These are phyloP conservation scores for Penicillium sp. DNA, from an alignment of 2,329 filamentous ascomycete genomes.

Conservation along the genomic window DNA sequence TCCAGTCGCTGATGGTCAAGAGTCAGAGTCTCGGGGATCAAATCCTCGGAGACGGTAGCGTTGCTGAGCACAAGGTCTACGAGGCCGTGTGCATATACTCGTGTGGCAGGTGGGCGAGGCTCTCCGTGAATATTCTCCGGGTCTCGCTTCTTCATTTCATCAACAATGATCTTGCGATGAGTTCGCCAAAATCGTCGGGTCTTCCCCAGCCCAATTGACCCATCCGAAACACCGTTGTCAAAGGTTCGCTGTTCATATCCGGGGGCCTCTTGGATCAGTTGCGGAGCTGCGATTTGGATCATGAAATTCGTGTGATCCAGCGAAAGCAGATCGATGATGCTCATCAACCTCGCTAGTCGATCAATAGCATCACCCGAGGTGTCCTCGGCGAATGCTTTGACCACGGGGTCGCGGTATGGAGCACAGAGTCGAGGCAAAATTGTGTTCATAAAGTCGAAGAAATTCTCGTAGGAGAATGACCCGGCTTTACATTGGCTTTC, in stretches of 20 bases:
- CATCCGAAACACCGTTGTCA: constrained; percentile 50
- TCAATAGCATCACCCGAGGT: constrained; percentile 55
- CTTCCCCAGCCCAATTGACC: constrained; percentile 49
- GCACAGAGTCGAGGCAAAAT: constrained; percentile 62
- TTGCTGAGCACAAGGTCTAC: constrained; percentile 56
- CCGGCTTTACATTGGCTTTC: constrained; percentile 56
- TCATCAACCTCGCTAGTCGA: constrained; percentile 59
- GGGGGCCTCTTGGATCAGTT: constrained; percentile 57
- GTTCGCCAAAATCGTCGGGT: constrained; percentile 54
- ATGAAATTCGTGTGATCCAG: constrained; percentile 64
- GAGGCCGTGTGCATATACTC: constrained; percentile 57
- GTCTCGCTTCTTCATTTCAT: constrained; percentile 50
- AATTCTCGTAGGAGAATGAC: constrained; percentile 59
- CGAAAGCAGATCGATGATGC: constrained; percentile 58
- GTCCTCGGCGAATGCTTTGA: constrained; percentile 53
- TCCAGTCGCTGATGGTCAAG: constrained; percentile 54
- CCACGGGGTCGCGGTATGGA: constrained; percentile 58
- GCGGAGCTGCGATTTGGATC: constrained; percentile 56
- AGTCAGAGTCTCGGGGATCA: constrained; percentile 57
- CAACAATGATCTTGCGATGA: constrained; percentile 38
- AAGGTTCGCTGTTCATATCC: constrained; percentile 60
- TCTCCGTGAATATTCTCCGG: constrained; percentile 36
- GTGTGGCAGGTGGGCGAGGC: constrained; percentile 32
- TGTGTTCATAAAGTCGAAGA: constrained; percentile 60
- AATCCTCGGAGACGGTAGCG: constrained; percentile 47